Conservation (phyloP, 768 basidiomycete species). For the Sistotremastrum niveocremeum region DNA sequence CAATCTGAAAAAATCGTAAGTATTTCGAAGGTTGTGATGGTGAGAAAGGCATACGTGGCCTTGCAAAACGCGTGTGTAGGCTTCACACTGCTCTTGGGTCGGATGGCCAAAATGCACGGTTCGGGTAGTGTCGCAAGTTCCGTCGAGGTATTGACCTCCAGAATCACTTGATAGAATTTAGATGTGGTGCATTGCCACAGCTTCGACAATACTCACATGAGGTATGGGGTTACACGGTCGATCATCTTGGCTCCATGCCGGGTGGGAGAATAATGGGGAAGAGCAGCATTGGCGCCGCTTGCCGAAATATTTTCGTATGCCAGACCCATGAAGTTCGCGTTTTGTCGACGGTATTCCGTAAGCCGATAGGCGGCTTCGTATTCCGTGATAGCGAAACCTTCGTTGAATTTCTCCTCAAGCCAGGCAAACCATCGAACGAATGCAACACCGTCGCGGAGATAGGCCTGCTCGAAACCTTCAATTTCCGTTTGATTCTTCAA, state of each 20-base stretch:
- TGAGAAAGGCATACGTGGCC: slow-evolving; percentile 59
- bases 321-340: slow-evolving; percentile 67
- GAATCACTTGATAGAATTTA: slow-evolving; percentile 51
- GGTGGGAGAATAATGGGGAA: slow-evolving; percentile 85
- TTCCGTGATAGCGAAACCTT: slow-evolving; percentile 78
- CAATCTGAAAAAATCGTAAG: slow-evolving; percentile 42
- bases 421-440: slow-evolving; percentile 82
- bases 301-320: slow-evolving; percentile 88
- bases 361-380: slow-evolving; percentile 83
- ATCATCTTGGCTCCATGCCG: slow-evolving; percentile 59
- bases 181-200: slow-evolving; percentile 3
- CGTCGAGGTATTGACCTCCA: slow-evolving; percentile 81
- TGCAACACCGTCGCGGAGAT: slow-evolving; percentile 81
- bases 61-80: slow-evolving; percentile 90
- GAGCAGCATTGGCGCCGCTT: slow-evolving; percentile 79
- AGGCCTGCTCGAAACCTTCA: slow-evolving; percentile 70
- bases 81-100: slow-evolving; percentile 72
- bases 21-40: slow-evolving; percentile 7
- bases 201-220: slow-evolving; percentile 50
- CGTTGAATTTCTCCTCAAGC: slow-evolving; percentile 67
- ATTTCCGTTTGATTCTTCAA: slow-evolving; percentile 85
- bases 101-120: slow-evolving; percentile 83
- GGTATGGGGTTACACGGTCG: slow-evolving; percentile 66
- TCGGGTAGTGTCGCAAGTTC: slow-evolving; percentile 76
- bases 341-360: slow-evolving; percentile 57